Percentiles rank a stretch among this genome's conserved stretches.
phyloP scores from a whole-genome alignment of 108 stramenopile genomes.

The Nannochloropsis granulata region DNA sequence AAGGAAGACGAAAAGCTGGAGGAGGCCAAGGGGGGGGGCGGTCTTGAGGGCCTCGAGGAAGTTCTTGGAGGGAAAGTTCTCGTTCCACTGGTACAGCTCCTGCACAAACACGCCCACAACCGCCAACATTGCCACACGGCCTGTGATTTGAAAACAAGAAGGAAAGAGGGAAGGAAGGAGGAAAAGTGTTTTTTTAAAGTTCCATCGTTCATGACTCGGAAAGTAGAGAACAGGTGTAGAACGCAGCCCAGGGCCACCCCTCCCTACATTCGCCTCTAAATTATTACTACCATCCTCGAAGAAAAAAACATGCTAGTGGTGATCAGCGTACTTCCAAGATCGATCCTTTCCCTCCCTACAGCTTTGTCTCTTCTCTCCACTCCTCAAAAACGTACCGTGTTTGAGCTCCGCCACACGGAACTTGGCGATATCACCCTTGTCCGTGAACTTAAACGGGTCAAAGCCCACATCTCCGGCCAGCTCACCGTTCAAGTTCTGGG shows the following conservation, averaged over 20 bases:
- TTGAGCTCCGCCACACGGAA: slow-evolving; percentile 37
- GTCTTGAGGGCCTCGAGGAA: slow-evolving; percentile 24
- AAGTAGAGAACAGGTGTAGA: too few relatives aligned
- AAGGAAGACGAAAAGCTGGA: slow-evolving; percentile 22
- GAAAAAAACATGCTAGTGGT: too few relatives aligned
- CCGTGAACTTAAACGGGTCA: slow-evolving; percentile 32
- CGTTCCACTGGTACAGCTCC: slow-evolving; percentile 18
- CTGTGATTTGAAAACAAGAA: background rate
- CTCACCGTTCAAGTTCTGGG: slow-evolving; percentile 27
- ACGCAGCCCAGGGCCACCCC: too few relatives aligned
- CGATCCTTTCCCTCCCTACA: too few relatives aligned
- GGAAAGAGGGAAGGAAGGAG: background rate
- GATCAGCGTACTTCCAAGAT: too few relatives aligned
- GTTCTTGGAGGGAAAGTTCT: slow-evolving; percentile 29
- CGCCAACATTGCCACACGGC: slow-evolving; percentile 31
- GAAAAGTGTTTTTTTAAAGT: background rate
- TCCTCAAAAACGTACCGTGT: background rate
- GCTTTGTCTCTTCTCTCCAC: too few relatives aligned
- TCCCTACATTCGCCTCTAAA: too few relatives aligned
- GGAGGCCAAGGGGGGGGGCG: slow-evolving; percentile 21
- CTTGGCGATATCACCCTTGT: slow-evolving; percentile 35
- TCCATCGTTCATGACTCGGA: too few relatives aligned
- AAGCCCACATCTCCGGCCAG: slow-evolving; percentile 34
- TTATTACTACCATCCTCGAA: too few relatives aligned
- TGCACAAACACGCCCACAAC: slow-evolving; percentile 19